Evolutionary conservation across 768 basidiomycete species (phyloP).

Genomic region (Leucosporidium creatinivorum): DNA sequence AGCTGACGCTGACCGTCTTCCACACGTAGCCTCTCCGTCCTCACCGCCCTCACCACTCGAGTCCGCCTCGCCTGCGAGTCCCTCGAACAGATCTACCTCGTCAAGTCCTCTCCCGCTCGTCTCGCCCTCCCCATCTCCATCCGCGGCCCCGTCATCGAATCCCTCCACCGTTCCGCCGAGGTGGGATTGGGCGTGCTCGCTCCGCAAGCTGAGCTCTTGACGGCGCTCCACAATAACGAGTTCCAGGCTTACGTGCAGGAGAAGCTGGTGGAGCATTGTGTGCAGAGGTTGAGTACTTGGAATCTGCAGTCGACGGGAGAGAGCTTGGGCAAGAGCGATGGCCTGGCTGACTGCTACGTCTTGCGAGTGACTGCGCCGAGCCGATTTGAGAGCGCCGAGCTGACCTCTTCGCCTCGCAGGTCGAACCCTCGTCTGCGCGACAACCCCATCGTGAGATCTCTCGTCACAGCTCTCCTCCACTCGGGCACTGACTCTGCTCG

Average conservation of each 20-base stretch:
- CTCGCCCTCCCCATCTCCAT: constrained; percentile 21
- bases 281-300: constrained; percentile 2
- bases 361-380: neutral
- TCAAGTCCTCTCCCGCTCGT: constrained; percentile 9
- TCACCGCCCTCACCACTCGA: constrained; percentile 9
- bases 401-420: neutral
- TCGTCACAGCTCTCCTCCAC: no score
- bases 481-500: neutral
- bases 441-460: constrained; percentile 10
- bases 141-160: constrained; percentile 18
- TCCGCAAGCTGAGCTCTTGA: constrained; percentile 11
- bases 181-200: neutral
- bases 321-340: neutral
- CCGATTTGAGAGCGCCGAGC: constrained; percentile 11
- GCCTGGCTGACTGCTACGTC: constrained; percentile 16
- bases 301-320: neutral
- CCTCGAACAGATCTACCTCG: constrained; percentile 21
- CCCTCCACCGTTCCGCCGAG: neutral
- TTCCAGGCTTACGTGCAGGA: constrained; percentile 17
- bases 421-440: neutral
- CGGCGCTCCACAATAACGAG: neutral
- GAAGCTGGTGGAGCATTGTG: constrained; percentile 9
- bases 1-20: neutral
- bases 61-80: constrained; percentile 8
- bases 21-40: constrained; percentile 6